A percentile compares a stretch with the other conserved stretches of the same genome.
Evolutionary conservation across 805 yeast genomes (phyloP).

Genomic region (Hyphopichia homilentoma): DNA sequence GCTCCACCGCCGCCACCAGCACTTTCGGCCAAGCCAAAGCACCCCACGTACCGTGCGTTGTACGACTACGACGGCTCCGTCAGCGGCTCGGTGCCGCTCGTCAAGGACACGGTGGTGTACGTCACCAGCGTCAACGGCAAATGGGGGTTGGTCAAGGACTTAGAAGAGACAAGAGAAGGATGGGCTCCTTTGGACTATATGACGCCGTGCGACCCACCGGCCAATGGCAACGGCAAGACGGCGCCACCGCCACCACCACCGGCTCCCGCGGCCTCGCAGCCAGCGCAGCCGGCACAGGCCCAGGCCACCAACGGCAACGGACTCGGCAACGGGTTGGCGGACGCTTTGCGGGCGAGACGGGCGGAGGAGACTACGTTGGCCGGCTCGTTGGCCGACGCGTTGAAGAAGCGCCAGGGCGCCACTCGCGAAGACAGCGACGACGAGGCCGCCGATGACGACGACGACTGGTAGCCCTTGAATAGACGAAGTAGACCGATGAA

Average conservation of each 20-base stretch:
- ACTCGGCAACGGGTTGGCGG: constrained; percentile 59
- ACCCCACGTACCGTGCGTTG: constrained; percentile 79
- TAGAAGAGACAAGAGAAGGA: constrained; percentile 79
- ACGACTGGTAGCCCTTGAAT: constrained; percentile 36
- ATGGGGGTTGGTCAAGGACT: constrained; percentile 86
- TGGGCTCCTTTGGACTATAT: constrained; percentile 98
- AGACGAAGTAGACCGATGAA: constrained; percentile 4
- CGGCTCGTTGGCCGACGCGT: constrained; percentile 86
- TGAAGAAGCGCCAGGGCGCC: constrained; percentile 66
- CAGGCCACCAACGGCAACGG: constrained; percentile 20
- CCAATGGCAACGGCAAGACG: constrained; percentile 16
- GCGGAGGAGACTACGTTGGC: constrained; percentile 62
- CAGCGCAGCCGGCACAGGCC: constrained; percentile 6
- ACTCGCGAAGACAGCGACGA: constrained; percentile 68
- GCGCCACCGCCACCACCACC: constrained; percentile 39
- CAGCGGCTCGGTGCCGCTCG: constrained; percentile 72
- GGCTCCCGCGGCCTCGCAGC: constrained; percentile 14
- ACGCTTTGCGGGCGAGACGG: constrained; percentile 61
- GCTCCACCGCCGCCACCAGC: constrained; percentile 67
- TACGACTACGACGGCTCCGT: constrained; percentile 89
- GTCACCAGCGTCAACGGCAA: constrained; percentile 77
- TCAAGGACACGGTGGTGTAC: constrained; percentile 71
- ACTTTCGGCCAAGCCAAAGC: constrained; percentile 50
- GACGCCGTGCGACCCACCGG: constrained; percentile 52
- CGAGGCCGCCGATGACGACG: constrained; percentile 65